Percentiles rank a stretch among this genome's conserved stretches.
phyloP scores from a whole-genome alignment of 495 filamentous ascomycete genomes.

The Gamarada debralockiae region DNA sequence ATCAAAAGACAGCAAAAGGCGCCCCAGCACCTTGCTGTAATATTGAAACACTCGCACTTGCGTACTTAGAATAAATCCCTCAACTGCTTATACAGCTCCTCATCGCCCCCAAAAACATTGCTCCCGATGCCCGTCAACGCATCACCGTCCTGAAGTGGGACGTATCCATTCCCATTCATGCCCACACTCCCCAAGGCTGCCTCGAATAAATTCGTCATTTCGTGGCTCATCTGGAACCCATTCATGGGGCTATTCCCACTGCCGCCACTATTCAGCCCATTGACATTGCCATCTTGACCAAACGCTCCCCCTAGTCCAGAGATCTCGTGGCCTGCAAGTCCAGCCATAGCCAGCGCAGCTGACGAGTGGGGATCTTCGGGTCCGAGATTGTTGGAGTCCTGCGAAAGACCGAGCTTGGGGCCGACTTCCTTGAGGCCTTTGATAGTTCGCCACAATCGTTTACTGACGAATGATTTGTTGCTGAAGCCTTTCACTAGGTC shows the following conservation, averaged over 20 bases:
- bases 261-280: constrained; percentile 22
- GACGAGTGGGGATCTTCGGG: constrained; percentile 54
- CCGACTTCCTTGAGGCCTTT: constrained; percentile 75
- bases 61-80: constrained; percentile 56
- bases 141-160: constrained; percentile 41
- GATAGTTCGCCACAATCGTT: constrained; percentile 79
- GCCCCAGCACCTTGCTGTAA: neutral
- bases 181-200: constrained; percentile 57
- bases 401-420: constrained; percentile 68
- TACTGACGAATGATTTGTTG: constrained; percentile 72
- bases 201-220: constrained; percentile 67
- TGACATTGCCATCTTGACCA: constrained; percentile 24
- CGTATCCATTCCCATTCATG: constrained; percentile 32
- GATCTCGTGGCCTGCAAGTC: constrained; percentile 65
- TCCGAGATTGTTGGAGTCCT: constrained; percentile 24
- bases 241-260: constrained; percentile 58
- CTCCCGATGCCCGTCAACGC: constrained; percentile 24
- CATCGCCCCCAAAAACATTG: constrained; percentile 52
- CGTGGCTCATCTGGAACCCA: constrained; percentile 58
- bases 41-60: neutral
- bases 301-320: constrained; percentile 48
- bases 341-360: constrained; percentile 71
- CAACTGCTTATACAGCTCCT: constrained; percentile 60
- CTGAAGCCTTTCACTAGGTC: constrained; percentile 79
- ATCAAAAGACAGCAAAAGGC: neutral